phyloP scores from a whole-genome alignment of 768 basidiomycete genomes.

The Fibroporia radiculosa region DNA sequence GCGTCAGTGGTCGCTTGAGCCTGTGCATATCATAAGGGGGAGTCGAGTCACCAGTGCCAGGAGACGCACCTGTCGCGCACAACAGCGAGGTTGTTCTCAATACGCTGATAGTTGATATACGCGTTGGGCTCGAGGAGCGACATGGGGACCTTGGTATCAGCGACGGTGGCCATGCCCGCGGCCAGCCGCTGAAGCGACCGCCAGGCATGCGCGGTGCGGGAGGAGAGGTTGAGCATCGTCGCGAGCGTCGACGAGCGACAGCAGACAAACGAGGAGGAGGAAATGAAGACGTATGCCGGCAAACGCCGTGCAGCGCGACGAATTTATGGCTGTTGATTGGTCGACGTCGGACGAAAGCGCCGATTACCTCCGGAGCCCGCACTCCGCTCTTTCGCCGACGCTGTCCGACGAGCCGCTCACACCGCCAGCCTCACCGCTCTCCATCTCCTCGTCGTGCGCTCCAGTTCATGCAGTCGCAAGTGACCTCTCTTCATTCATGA shows the following conservation, averaged over 20 bases:
- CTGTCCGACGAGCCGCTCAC: too few species aligned
- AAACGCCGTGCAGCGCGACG: constrained; percentile 15
- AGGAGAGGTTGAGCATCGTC: constrained; percentile 25
- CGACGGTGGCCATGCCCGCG: constrained; percentile 72
- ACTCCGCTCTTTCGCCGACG: constrained; percentile 5
- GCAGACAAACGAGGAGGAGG: constrained; percentile 13
- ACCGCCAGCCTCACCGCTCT: too few species aligned
- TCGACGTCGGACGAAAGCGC: constrained; percentile 17
- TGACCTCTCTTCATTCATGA: too few species aligned
- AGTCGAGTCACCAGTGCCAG: not conserved
- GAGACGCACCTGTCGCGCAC: constrained; percentile 67
- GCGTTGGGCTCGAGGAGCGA: constrained; percentile 74
- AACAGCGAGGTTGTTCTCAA: constrained; percentile 92
- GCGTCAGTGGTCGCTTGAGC: constrained; percentile 81
- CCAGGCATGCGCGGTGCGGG: constrained; percentile 17
- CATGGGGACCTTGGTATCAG: constrained; percentile 78
- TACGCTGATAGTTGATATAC: constrained; percentile 93
- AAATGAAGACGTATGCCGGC: constrained; percentile 17
- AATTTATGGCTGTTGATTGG: constrained; percentile 22
- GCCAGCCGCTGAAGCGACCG: constrained; percentile 23
- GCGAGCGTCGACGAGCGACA: constrained; percentile 15
- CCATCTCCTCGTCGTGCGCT: too few species aligned
- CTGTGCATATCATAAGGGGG: constrained; percentile 29
- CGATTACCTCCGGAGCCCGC: constrained; percentile 13
- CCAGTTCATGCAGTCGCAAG: too few species aligned